A percentile compares a stretch with the other conserved stretches of the same genome.
Evolutionary conservation across 202 grass and related monocot genomes (phyloP).

Genomic region (Hordeum pubiflorum): DNA sequence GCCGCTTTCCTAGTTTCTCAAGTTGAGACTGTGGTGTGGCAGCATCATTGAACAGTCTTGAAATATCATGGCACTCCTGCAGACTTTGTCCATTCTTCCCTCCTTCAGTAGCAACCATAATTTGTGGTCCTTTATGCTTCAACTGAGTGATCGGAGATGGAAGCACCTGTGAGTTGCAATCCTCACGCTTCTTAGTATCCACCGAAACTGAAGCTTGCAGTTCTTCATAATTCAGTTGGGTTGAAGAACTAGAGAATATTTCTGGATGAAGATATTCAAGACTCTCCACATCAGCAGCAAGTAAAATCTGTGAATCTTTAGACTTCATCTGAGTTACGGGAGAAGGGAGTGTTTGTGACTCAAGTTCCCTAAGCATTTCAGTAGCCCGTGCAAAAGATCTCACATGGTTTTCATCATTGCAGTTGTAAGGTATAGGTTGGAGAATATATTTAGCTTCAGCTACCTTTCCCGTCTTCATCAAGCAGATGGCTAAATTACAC

Average conservation of each 20-base stretch:
- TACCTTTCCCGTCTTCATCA: constrained; percentile 55
- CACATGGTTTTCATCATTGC: constrained; percentile 36
- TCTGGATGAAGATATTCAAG: constrained; percentile 24
- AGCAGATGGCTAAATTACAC: constrained; percentile 67
- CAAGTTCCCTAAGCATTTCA: constrained; percentile 41
- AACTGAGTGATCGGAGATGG: constrained; percentile 43
- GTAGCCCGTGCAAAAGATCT: constrained; percentile 43
- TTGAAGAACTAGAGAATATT: constrained; percentile 16
- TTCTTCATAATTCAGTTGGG: constrained; percentile 26
- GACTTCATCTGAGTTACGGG: constrained; percentile 35
- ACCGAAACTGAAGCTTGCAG: background rate
- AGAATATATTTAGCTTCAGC: constrained; percentile 55
- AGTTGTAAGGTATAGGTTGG: constrained; percentile 38
- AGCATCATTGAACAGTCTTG: constrained; percentile 42
- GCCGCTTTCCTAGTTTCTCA: constrained; percentile 42
- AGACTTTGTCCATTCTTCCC: constrained; percentile 13
- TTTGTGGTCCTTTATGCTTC: constrained; percentile 31
- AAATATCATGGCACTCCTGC: constrained; percentile 27
- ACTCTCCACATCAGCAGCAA: constrained; percentile 22
- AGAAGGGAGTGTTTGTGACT: constrained; percentile 33
- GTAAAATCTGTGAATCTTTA: constrained; percentile 20
- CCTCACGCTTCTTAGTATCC: constrained; percentile 24
- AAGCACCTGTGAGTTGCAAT: constrained; percentile 14
- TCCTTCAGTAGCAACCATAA: background rate
- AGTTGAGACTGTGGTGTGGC: constrained; percentile 38